phyloP scores from a whole-genome alignment of 2,329 filamentous ascomycete genomes.

The Xylariaceae sp. region DNA sequence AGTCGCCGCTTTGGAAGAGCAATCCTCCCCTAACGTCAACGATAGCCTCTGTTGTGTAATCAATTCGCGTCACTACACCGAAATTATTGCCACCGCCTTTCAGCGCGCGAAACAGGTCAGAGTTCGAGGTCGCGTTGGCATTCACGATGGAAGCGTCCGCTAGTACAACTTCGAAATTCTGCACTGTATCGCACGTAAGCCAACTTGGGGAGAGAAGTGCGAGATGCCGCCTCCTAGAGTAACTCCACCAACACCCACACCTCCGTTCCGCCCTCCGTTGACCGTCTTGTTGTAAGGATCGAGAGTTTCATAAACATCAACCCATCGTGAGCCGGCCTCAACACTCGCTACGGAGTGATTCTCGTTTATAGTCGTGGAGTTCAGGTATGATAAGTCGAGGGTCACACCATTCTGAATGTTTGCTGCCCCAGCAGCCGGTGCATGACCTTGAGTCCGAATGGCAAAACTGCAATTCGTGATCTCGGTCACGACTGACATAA shows the following conservation, averaged over 20 bases:
- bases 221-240: constrained; percentile 11
- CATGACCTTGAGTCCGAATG: constrained; percentile 11
- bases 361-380: constrained; percentile 1
- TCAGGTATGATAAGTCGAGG: constrained; percentile 9
- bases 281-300: constrained; percentile 10
- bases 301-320: constrained; percentile 7
- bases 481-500: constrained; percentile 7
- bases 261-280: constrained; percentile 6
- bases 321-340: constrained; percentile 3
- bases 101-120: constrained; percentile 8
- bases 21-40: constrained; percentile 12
- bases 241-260: constrained; percentile 11
- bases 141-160: constrained; percentile 8
- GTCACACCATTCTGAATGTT: constrained; percentile 12
- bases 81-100: constrained; percentile 13
- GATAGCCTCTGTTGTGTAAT: constrained; percentile 7
- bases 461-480: constrained; percentile 12
- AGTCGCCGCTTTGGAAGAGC: constrained; percentile 10
- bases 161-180: constrained; percentile 16
- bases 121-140: constrained; percentile 8
- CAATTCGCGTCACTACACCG: neutral
- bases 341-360: constrained; percentile 7
- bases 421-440: constrained; percentile 8
- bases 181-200: constrained; percentile 18
- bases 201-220: constrained; percentile 8